Conservation (phyloP, 169 alveolate genomes). For the Eimeria maxima region DNA sequence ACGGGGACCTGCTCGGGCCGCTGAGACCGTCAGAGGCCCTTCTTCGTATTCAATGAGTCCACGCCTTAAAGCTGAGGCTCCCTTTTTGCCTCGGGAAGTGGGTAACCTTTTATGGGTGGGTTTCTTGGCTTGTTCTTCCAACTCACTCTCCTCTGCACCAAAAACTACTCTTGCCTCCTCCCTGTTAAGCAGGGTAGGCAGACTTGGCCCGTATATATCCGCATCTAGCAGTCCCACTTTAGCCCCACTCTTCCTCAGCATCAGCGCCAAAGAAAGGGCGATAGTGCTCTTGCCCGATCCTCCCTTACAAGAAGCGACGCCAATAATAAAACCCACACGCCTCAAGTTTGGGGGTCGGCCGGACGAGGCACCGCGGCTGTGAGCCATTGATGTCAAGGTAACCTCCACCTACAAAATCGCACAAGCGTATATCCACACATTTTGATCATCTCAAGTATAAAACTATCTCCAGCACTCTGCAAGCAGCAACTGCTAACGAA, state of each 20-base stretch:
- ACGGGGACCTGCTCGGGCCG: background rate
- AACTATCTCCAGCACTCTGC: background rate
- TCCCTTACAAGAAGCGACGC: constrained; percentile 98
- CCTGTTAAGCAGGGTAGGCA: constrained; percentile 93
- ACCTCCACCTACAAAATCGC: constrained; percentile 25
- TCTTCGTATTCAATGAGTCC: constrained; percentile 69
- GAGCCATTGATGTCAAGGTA: constrained; percentile 40
- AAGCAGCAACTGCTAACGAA: background rate
- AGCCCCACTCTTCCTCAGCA: constrained; percentile 91
- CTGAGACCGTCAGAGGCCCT: constrained; percentile 12
- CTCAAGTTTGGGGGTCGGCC: constrained; percentile 62
- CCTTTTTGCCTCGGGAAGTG: background rate
- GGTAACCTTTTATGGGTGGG: background rate
- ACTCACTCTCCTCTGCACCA: constrained; percentile 34
- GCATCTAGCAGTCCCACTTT: constrained; percentile 97
- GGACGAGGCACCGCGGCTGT: constrained; percentile 41
- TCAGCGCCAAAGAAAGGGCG: constrained; percentile 95
- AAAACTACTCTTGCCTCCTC: constrained; percentile 68
- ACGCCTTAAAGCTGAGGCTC: constrained; percentile 31
- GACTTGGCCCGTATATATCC: constrained; percentile 97
- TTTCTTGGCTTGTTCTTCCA: background rate
- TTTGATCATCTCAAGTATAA: background rate
- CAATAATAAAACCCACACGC: constrained; percentile 88
- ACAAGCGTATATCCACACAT: background rate
- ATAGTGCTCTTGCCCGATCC: constrained; percentile 98